These are phyloP conservation scores for Orobanche coerulescens DNA, from an alignment of 257 asterid genomes.

Conservation along the genomic window DNA sequence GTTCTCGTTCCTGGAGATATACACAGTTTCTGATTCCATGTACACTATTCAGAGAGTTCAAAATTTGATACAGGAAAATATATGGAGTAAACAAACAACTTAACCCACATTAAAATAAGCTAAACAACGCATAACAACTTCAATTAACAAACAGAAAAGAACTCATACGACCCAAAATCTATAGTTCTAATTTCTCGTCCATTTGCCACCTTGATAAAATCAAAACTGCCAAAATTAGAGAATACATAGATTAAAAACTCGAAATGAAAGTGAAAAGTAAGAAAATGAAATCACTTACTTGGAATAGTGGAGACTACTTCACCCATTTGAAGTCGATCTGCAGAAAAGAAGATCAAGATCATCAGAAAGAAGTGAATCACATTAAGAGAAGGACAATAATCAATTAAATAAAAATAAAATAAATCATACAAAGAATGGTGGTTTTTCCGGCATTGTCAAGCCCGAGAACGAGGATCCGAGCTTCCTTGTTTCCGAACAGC, in stretches of 20 bases:
- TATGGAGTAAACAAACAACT: not conserved
- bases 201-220: not conserved
- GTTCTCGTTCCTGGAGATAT: not conserved
- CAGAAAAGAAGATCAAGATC: conserved; percentile 8
- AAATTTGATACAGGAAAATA: conserved; percentile 1
- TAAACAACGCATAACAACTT: conserved; percentile 16
- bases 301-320: conserved; percentile 98
- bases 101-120: not conserved
- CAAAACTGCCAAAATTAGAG: not conserved
- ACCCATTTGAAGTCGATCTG: conserved; percentile 99
- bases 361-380: not conserved
- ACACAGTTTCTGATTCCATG: conserved; percentile 7
- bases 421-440: conserved; percentile 62
- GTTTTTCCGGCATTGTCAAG: conserved; percentile 95
- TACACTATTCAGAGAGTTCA: conserved; percentile 2
- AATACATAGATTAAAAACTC: not conserved
- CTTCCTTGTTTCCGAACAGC: conserved; percentile 76
- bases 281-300: conserved; percentile 35
- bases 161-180: not conserved
- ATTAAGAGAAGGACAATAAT: not conserved
- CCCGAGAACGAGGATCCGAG: conserved; percentile 86
- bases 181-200: not conserved
- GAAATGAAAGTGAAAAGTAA: not conserved
- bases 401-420: not conserved
- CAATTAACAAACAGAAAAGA: not conserved